Evolutionary conservation across 352 stramenopile species (phyloP), one percentile per base, ranked within the genome.

Genomic region (Discostella stelligera): DNA sequence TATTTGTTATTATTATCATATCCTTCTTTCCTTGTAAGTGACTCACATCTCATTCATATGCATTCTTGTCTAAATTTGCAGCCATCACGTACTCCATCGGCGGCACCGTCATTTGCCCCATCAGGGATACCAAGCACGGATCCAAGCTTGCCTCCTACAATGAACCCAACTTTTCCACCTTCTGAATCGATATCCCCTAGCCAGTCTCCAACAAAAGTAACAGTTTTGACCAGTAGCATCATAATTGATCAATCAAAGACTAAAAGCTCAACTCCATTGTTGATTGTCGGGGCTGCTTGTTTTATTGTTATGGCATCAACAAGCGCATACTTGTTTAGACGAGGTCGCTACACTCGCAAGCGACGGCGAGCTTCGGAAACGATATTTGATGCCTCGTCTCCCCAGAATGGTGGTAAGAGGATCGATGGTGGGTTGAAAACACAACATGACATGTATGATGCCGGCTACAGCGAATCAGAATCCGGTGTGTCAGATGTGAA

Each of bases 251-350:
- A 72, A 23, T 52, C 49, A 8, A 55, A 65, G 11, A 44, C 37
- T 30, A 59, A 41, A 21, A 63, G 32, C 4, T 46, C 70, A 44
- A 78, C 41, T 21, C 62, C 70, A 6, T 37, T 78, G 27, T 55
- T 78, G 32, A 72, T 78, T 46, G 53, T 78, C 48, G 64, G 70
- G 27, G 70, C 64, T 5, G 37, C 13, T 30, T 64, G 52, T 54
- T 71, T 71, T 27, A 44, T 78, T 16, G 44, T 65, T 11, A 58
- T 78, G 61, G 54, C 62, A 66, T 77, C 70, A 6, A 66, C 62
- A 11, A 55, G 61, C 20, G 27, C 53, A 1, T 78, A 68, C 67
- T 41, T 78, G n/a, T 78, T 67, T 37, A 66, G 54, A 16, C 44
- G 70, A 32, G 54, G 21, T 46, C 14, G 20, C 25, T 0, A 52